Evolutionary conservation across 306 rosid species (phyloP).

Genomic region (Aeschynomene evenia): DNA sequence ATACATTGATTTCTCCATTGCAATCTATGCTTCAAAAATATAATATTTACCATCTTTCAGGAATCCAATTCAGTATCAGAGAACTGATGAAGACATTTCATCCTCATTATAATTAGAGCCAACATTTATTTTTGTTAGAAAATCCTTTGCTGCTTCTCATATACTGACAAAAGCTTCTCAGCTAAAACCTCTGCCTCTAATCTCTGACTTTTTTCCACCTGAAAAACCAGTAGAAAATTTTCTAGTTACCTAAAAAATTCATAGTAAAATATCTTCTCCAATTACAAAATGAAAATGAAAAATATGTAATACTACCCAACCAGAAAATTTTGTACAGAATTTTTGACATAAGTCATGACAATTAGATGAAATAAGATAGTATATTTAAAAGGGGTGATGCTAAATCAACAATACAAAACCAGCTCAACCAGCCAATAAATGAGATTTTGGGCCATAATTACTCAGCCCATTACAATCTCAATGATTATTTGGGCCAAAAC

Average conservation of each 20-base stretch:
- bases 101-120: neutral
- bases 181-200: constrained; percentile 29
- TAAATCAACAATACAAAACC: too few species aligned
- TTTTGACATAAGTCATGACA: too few species aligned
- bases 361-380: too few species aligned
- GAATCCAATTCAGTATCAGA: neutral
- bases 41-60: neutral
- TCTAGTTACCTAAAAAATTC: neutral
- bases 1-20: neutral
- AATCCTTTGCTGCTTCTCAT: constrained; percentile 20
- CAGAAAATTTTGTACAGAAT: too few species aligned
- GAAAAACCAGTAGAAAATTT: neutral
- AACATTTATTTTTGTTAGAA: neutral
- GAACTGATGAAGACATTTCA: neutral
- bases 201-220: constrained; percentile 29
- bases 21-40: neutral
- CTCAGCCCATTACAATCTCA: too few species aligned
- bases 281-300: neutral
- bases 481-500: too few species aligned
- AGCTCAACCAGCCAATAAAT: too few species aligned
- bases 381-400: too few species aligned
- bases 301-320: too few species aligned
- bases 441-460: too few species aligned
- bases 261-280: neutral
- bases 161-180: constrained; percentile 31